Evolutionary conservation across 345 rosid genomes (phyloP), one percentile per base, ranked within the genome.

Genomic region (Mercurialis annua): DNA sequence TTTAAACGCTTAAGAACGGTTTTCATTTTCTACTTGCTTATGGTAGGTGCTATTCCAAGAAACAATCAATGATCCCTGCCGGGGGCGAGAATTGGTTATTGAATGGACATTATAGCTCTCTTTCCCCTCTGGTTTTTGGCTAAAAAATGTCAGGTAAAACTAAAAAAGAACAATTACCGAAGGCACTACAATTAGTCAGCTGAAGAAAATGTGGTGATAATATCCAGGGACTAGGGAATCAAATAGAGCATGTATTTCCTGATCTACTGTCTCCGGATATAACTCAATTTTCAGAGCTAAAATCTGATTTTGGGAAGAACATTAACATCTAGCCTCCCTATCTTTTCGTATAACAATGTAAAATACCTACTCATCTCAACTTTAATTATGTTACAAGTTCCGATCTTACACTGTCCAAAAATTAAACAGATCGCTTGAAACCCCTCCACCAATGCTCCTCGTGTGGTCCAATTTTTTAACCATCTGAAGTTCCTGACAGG

Each of bases 351-450:
- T 17, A 72, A 42, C 20, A 38, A 59, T 36, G 29, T 53, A 29
- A 36, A 29, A 34, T 53, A 61, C 51, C 33, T 17, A 30, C 29
- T 31, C 42, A 33, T 40, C 40, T 57, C 62, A 66, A 63, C 24
- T 71, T 59, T 54, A 63, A 70, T 60, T 71, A 77, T 73, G 75
- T 67, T 77, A 73, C 84, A 78, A 23, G 67, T 82, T 48, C 65
- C 40, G 47, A 57, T 10, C 50, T 64, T 44, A 64, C 64, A 40
- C 16, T 31, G 58, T 56, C 8, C 71, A 80, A 74, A 64, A 74
- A 6, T 62, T 62, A 59, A 53, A 59, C 26, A 36, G 46, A 64
- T 40, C 64, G 16, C 17, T 59, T n/a, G 1, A 5, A 26, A 21
- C 20, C 30, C 18, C 18, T 43, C 49, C 18, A 10, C 34, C 27